Percentiles rank a stretch among this genome's conserved stretches.
Conservation (phyloP, 2,329 filamentous ascomycete genomes). For the Aspergillus sojae region DNA sequence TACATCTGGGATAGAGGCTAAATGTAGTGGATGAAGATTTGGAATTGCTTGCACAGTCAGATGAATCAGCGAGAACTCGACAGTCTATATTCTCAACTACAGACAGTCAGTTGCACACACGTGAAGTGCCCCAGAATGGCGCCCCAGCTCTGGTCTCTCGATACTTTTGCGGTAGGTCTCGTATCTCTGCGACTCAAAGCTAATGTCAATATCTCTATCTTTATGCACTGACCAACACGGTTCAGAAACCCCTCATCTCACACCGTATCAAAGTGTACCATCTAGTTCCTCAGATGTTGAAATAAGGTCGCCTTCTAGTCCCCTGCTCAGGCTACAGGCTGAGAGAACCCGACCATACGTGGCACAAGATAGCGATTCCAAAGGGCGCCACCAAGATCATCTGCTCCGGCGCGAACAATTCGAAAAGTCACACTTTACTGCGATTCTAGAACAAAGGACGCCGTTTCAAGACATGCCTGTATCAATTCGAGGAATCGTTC, state of each 20-base stretch:
- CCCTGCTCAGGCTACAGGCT: constrained; percentile 29
- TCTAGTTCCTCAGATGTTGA: constrained; percentile 33
- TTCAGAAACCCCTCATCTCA: constrained; percentile 21
- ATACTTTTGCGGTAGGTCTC: constrained; percentile 34
- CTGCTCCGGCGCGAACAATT: background rate
- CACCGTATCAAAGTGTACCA: constrained; percentile 24
- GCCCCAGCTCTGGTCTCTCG: constrained; percentile 25
- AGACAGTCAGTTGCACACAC: constrained; percentile 2
- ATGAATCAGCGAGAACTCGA: constrained; percentile 15
- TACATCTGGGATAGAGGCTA: background rate
- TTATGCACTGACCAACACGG: background rate
- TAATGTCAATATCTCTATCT: background rate
- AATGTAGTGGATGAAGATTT: constrained; percentile 30
- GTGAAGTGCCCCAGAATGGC: background rate
- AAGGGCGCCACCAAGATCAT: background rate
- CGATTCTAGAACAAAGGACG: background rate
- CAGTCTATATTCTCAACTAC: constrained; percentile 4
- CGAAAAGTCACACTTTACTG: background rate
- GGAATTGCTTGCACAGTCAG: constrained; percentile 40
- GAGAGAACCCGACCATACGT: constrained; percentile 10
- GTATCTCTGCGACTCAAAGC: background rate
- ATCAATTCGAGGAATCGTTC: constrained; percentile 60
- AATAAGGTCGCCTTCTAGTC: constrained; percentile 33
- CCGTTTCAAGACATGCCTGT: constrained; percentile 31
- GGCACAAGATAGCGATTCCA: background rate